Percentiles rank a stretch among this genome's conserved stretches.
These are phyloP conservation scores for Lupinus albus DNA, from an alignment of 306 rosid genomes.

Conservation along the genomic window DNA sequence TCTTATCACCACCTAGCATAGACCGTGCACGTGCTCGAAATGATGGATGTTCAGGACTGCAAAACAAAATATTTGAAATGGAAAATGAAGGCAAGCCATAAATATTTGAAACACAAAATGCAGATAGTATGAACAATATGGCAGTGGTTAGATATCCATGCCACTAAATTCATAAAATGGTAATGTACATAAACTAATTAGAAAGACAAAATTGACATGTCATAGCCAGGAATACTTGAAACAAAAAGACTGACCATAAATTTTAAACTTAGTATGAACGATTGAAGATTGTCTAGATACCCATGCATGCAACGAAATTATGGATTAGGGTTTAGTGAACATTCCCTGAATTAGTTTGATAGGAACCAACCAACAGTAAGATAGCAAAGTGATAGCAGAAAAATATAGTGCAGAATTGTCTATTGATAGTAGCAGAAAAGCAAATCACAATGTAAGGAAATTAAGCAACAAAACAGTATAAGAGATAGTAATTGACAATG, in stretches of 20 bases:
- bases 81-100: constrained; percentile 19
- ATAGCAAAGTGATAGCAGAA: too few species aligned
- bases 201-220: constrained; percentile 19
- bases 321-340: too few species aligned
- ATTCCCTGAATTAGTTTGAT: too few species aligned
- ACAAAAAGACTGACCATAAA: constrained; percentile 25
- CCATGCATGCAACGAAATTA: constrained; percentile 15
- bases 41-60: constrained; percentile 99
- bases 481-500: too few species aligned
- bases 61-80: constrained; percentile 46
- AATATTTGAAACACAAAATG: constrained; percentile 16
- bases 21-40: constrained; percentile 86
- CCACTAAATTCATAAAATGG: constrained; percentile 25
- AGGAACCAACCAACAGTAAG: too few species aligned
- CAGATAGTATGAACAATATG: constrained; percentile 18
- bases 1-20: constrained; percentile 93
- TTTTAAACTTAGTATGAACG: constrained; percentile 12
- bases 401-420: too few species aligned
- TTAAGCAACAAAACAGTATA: too few species aligned
- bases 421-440: too few species aligned
- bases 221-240: constrained; percentile 8
- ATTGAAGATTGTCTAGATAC: constrained; percentile 31
- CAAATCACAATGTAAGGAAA: too few species aligned
- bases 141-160: constrained; percentile 16
- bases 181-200: constrained; percentile 23